Evolutionary conservation across 1,284 basidiomycete genomes (phyloP).

Genomic region (Ustilago tritici): DNA sequence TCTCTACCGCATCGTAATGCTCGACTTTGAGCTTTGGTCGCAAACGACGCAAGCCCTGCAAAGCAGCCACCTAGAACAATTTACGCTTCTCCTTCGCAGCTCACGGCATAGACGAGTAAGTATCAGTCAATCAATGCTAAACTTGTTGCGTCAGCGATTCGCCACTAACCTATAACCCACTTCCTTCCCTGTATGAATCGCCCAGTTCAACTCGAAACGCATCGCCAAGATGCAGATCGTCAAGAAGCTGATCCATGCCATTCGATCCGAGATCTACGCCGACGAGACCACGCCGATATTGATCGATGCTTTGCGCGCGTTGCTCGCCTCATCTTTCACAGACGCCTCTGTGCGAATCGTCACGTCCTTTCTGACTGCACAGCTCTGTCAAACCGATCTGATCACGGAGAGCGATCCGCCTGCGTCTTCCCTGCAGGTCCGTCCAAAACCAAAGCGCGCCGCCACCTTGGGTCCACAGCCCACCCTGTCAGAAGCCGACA

Average conservation of each 20-base stretch:
- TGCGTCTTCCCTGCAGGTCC: background rate
- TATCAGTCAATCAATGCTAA: background rate
- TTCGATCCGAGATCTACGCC: conserved; percentile 68
- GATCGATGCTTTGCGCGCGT: conserved; percentile 30
- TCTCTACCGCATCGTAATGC: conserved; percentile 83
- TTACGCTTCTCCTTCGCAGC: conserved; percentile 78
- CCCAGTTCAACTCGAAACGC: conserved; percentile 56
- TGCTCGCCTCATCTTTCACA: conserved; percentile 74
- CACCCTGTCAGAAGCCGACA: too few relatives aligned
- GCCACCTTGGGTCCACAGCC: conserved; percentile 10
- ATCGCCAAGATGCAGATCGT: conserved; percentile 73
- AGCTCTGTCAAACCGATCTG: conserved; percentile 74
- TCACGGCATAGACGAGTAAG: conserved; percentile 73
- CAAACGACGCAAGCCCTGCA: conserved; percentile 79
- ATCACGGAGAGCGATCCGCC: conserved; percentile 60
- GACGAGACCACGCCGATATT: conserved; percentile 9
- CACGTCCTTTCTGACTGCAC: conserved; percentile 85
- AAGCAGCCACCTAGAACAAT: conserved; percentile 82
- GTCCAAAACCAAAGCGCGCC: conserved; percentile 19
- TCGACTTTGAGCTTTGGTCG: conserved; percentile 92
- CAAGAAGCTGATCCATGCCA: conserved; percentile 81
- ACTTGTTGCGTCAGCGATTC: background rate
- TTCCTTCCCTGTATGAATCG: background rate
- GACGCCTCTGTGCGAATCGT: conserved; percentile 84
- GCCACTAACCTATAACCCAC: background rate